Conservation (phyloP, 768 basidiomycete genomes). For the Cystobasidium tubakii region DNA sequence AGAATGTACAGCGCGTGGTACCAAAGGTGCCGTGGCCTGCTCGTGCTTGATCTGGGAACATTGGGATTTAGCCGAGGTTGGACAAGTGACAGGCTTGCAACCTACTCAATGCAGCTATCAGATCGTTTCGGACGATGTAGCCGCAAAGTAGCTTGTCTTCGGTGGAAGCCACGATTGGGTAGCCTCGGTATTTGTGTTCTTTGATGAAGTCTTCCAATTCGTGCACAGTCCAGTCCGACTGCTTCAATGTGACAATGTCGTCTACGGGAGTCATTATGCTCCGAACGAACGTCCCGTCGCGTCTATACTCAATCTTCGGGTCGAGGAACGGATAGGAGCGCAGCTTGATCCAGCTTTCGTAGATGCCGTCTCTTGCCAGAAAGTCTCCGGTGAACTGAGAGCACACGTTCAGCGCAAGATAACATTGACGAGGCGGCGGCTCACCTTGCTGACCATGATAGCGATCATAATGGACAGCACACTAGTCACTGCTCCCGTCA, state of each 20-base stretch:
- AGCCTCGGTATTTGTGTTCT: conserved; percentile 40
- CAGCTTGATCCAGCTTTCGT: conserved; percentile 45
- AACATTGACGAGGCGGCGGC: conserved; percentile 54
- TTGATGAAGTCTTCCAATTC: conserved; percentile 48
- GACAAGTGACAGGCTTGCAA: not conserved
- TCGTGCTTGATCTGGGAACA: conserved; percentile 13
- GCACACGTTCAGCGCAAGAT: conserved; percentile 59
- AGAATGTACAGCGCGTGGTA: conserved; percentile 20
- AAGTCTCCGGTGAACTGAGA: conserved; percentile 88
- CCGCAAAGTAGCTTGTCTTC: conserved; percentile 61
- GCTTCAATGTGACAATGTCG: conserved; percentile 73
- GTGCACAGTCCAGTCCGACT: conserved; percentile 65
- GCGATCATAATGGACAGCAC: conserved; percentile 53
- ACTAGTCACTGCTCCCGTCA: conserved; percentile 89
- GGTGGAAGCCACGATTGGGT: conserved; percentile 37
- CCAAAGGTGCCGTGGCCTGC: not conserved
- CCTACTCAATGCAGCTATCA: conserved; percentile 71
- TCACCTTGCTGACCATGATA: conserved; percentile 57
- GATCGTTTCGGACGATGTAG: conserved; percentile 82
- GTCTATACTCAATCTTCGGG: conserved; percentile 44
- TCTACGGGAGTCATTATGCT: conserved; percentile 41
- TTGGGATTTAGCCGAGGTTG: not conserved
- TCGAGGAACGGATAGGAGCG: conserved; percentile 44
- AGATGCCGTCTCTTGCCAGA: conserved; percentile 81
- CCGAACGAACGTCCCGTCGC: conserved; percentile 39